Conservation (phyloP, 768 basidiomycete species). For the Leccinum ochraceum region DNA sequence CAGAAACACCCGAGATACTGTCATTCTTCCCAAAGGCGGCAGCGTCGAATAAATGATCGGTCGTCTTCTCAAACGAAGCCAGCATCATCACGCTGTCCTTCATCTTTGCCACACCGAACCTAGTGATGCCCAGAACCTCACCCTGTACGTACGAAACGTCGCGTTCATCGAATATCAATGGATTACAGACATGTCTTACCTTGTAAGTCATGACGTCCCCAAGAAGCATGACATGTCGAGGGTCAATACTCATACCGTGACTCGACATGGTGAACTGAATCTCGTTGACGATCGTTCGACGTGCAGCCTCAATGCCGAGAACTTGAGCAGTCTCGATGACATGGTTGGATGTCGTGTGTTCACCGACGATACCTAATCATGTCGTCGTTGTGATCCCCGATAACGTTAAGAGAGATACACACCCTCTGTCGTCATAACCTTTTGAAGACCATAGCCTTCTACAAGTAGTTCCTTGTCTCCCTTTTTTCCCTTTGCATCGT, state of each 20-base stretch:
- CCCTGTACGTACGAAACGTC: slow-evolving; percentile 51
- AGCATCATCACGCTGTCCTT: slow-evolving; percentile 99
- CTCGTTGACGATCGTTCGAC: slow-evolving; percentile 92
- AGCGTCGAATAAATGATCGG: slow-evolving; percentile 98
- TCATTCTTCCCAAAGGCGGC: slow-evolving; percentile 96
- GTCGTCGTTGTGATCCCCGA: not conserved
- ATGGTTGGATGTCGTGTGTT: slow-evolving; percentile 93
- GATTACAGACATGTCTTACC: slow-evolving; percentile 40
- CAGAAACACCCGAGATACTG: slow-evolving; percentile 93
- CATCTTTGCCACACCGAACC: slow-evolving; percentile 99
- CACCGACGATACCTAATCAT: slow-evolving; percentile 80
- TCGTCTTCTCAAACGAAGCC: slow-evolving; percentile 99
- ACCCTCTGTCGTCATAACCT: slow-evolving; percentile 98
- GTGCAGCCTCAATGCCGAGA: slow-evolving; percentile 97
- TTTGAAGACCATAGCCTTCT: slow-evolving; percentile 95
- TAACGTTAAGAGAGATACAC: slow-evolving; percentile 12
- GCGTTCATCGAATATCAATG: not conserved
- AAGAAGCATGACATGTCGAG: slow-evolving; percentile 96
- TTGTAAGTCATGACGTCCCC: slow-evolving; percentile 99
- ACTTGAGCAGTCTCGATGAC: slow-evolving; percentile 95
- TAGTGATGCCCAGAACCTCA: slow-evolving; percentile 96
- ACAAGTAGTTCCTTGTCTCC: slow-evolving; percentile 91
- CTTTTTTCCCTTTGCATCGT: slow-evolving; percentile 75
- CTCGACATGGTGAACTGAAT: slow-evolving; percentile 97
- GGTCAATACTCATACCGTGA: slow-evolving; percentile 98